phyloP scores from a whole-genome alignment of 2,329 filamentous ascomycete species.

The Alternaria dauci region DNA sequence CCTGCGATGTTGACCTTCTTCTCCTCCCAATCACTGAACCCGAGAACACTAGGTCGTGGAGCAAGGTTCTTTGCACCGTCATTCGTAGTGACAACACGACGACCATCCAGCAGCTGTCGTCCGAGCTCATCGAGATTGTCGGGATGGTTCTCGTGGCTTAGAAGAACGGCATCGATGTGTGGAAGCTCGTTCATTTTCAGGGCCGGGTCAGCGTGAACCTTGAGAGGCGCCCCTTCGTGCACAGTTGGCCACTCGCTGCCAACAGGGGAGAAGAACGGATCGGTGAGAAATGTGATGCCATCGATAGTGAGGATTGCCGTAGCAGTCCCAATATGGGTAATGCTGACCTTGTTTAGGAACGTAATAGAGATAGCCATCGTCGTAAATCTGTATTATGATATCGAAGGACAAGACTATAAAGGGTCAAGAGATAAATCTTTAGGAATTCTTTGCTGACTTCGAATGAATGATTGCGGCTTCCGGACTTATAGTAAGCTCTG shows the following conservation, averaged over 20 bases:
- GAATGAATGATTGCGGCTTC: no score
- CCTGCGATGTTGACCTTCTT: slow-evolving; percentile 21
- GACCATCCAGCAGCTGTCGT: slow-evolving; percentile 57
- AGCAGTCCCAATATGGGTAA: slow-evolving; percentile 60
- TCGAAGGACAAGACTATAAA: no score
- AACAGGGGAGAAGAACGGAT: slow-evolving; percentile 36
- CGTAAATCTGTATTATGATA: no score
- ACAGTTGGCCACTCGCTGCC: slow-evolving; percentile 6
- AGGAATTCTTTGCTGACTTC: no score
- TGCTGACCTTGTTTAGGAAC: slow-evolving; percentile 36
- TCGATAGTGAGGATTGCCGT: slow-evolving; percentile 56
- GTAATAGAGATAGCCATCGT: neutral
- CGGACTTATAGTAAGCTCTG: no score
- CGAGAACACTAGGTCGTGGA: slow-evolving; percentile 54
- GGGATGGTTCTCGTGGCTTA: slow-evolving; percentile 61
- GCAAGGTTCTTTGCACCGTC: slow-evolving; percentile 57
- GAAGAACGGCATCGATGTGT: slow-evolving; percentile 58
- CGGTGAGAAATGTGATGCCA: slow-evolving; percentile 36
- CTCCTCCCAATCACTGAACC: slow-evolving; percentile 41
- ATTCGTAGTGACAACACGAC: slow-evolving; percentile 57
- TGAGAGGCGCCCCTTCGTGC: neutral
- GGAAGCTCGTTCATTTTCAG: slow-evolving; percentile 53
- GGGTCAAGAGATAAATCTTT: no score
- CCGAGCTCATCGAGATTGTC: slow-evolving; percentile 61
- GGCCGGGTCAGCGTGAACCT: slow-evolving; percentile 37